Conservation (phyloP, 2,329 filamentous ascomycete genomes). For the Setomelanomma holmii region DNA sequence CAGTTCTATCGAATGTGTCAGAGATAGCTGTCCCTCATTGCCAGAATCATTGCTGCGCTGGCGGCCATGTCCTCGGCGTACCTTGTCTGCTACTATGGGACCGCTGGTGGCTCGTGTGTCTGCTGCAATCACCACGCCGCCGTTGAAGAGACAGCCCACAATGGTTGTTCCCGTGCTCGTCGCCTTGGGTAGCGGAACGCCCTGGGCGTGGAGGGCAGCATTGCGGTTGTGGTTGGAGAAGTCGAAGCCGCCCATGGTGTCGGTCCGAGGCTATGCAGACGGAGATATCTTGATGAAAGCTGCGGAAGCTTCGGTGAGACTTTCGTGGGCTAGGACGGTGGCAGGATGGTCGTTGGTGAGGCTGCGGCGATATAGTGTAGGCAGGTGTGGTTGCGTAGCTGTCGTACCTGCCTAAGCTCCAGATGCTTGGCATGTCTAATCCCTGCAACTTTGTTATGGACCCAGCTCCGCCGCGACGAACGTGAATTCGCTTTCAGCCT, state of each 20-base stretch:
- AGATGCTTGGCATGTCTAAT: constrained; percentile 11
- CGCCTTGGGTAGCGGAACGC: constrained; percentile 93
- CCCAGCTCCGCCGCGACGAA: constrained; percentile 18
- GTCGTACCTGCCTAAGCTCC: constrained; percentile 33
- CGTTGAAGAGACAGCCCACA: constrained; percentile 95
- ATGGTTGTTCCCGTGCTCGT: constrained; percentile 99
- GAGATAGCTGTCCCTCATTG: background rate
- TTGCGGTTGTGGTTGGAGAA: constrained; percentile 99
- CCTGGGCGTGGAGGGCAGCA: constrained; percentile 90
- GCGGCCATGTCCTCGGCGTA: constrained; percentile 37
- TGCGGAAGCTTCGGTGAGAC: background rate
- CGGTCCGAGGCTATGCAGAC: constrained; percentile 2
- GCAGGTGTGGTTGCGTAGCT: constrained; percentile 27
- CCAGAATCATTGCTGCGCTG: background rate
- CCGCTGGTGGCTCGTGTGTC: constrained; percentile 97
- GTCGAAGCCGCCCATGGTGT: constrained; percentile 76
- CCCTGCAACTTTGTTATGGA: background rate
- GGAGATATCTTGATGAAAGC: background rate
- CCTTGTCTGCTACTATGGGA: constrained; percentile 98
- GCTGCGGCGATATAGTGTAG: background rate
- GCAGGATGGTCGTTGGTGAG: constrained; percentile 1
- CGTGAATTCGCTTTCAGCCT: constrained; percentile 4
- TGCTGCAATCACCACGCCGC: constrained; percentile 97
- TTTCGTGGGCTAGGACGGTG: no score
- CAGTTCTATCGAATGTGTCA: constrained; percentile 72